phyloP scores from a whole-genome alignment of 148 eudicot genomes.

The Dianthus caryophyllus region DNA sequence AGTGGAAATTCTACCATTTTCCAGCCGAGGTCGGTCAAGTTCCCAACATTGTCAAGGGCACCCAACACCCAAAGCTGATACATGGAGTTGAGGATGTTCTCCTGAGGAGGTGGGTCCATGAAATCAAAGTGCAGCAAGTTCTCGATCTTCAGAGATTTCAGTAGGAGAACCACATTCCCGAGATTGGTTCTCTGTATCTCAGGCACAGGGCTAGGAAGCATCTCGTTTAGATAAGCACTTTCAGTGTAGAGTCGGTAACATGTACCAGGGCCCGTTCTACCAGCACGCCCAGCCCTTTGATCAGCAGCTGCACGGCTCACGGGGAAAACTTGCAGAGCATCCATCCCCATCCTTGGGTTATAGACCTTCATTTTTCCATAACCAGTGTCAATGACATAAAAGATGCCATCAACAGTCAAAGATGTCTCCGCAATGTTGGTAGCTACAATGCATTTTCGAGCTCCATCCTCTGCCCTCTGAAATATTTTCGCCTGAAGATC shows the following conservation, averaged over 20 bases:
- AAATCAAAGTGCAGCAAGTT: constrained; percentile 88
- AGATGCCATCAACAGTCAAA: constrained; percentile 86
- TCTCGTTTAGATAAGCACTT: constrained; percentile 77
- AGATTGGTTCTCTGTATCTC: constrained; percentile 97
- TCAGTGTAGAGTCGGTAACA: constrained; percentile 92
- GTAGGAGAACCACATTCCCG: constrained; percentile 81
- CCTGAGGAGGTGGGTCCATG: constrained; percentile 99
- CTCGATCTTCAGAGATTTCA: constrained; percentile 79
- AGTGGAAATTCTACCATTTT: constrained; percentile 96
- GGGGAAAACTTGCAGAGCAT: constrained; percentile 95
- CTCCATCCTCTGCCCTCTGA: constrained; percentile 91
- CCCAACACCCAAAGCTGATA: constrained; percentile 96
- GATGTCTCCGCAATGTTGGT: constrained; percentile 98
- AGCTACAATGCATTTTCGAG: constrained; percentile 96
- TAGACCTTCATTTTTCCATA: constrained; percentile 96
- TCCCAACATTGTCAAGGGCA: constrained; percentile 78
- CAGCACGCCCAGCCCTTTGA: constrained; percentile 97
- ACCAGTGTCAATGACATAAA: constrained; percentile 90
- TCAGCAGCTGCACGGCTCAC: constrained; percentile 95
- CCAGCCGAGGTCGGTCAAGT: constrained; percentile 75
- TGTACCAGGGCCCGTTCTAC: constrained; percentile 96
- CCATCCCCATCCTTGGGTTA: constrained; percentile 99
- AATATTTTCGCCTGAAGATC: constrained; percentile 97
- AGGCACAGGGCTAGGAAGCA: constrained; percentile 87
- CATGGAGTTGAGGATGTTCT: constrained; percentile 94